Conservation (phyloP, 129 eudicot species). For the Dittrichia graveolens region DNA sequence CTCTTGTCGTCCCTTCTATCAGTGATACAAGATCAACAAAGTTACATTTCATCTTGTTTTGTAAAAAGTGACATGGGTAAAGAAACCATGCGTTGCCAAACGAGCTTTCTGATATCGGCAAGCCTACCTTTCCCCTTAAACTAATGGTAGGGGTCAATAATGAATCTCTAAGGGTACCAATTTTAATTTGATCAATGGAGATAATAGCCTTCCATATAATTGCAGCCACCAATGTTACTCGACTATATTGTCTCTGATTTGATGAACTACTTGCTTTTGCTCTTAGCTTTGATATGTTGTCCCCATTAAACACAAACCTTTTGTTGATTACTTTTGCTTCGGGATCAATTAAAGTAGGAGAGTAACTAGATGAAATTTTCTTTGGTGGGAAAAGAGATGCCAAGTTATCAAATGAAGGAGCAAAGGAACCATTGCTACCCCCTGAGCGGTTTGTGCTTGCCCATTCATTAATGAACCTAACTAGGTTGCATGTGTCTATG, state of each 20-base stretch:
- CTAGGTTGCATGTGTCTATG: constrained; percentile 37
- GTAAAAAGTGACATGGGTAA: constrained; percentile 22
- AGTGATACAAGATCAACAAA: constrained; percentile 24
- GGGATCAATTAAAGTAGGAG: neutral
- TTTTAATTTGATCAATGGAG: constrained; percentile 17
- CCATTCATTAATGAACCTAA: constrained; percentile 40
- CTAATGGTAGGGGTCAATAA: constrained; percentile 30
- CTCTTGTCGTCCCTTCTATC: constrained; percentile 35
- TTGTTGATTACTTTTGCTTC: constrained; percentile 4
- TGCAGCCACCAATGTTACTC: constrained; percentile 36
- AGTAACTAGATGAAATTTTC: neutral
- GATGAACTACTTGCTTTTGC: constrained; percentile 8
- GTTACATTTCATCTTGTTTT: neutral
- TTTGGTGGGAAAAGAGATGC: constrained; percentile 26
- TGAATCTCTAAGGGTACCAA: constrained; percentile 17
- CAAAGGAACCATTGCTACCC: neutral
- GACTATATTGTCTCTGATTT: constrained; percentile 17
- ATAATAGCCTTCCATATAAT: constrained; percentile 38
- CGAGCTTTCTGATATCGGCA: constrained; percentile 16
- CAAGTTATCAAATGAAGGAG: constrained; percentile 28
- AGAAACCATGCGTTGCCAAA: constrained; percentile 38
- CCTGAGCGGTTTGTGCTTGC: constrained; percentile 27
- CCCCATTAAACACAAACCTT: constrained; percentile 24
- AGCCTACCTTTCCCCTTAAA: constrained; percentile 27
- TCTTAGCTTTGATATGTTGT: constrained; percentile 27